Evolutionary conservation across 805 yeast species (phyloP), one percentile per base, ranked within the genome.

Genomic region (Danielia oregonensis): DNA sequence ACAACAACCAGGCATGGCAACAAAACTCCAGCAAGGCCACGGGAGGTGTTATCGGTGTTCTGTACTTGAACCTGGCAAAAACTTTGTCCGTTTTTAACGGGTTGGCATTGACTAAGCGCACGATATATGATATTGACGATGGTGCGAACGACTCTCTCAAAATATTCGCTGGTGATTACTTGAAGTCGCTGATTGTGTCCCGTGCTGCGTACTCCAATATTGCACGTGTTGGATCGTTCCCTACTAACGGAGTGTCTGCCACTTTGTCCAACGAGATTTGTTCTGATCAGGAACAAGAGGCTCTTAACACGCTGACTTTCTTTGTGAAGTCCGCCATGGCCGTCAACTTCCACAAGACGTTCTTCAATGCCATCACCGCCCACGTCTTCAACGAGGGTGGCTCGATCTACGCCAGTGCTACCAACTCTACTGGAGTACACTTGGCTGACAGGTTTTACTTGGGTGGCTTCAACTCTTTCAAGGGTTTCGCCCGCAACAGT

Each of bases 371-470:
- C 31, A 33, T 82, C 26, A 78, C 86, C 4, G 42, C 79, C 19
- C 74, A 73, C 31, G 43, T 74, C 2, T 61, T 75, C 2, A 49
- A 69, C 4, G 72, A 71, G 29, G 62, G 74, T 25, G 96, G 95
- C 4, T 65, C 68, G 36, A 63, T 86, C 18, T 59, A 65, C 37
- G 64, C 74, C 35, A 33, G 42, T 9, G 23, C 22, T 8, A 36
- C 38, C 15, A 44, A 61, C 35, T 10, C 26, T 8, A 36, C 35
- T 10, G 45, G 61, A 33, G 60, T 85, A 2, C 89, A 84, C 49
- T 52, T 81, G 19, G 72, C 81, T 52, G 98, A 91, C 57, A 73
- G 85, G 44, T 91, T 89, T 55, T 86, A 80, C 51, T 66, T 85
- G 29, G 95, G 96, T 12, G 96, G 96, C 0, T 74, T 79, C 10